Base-by-base conservation (phyloP, 1,284 basidiomycete genomes). In the Lentinus polychrous region DNA sequence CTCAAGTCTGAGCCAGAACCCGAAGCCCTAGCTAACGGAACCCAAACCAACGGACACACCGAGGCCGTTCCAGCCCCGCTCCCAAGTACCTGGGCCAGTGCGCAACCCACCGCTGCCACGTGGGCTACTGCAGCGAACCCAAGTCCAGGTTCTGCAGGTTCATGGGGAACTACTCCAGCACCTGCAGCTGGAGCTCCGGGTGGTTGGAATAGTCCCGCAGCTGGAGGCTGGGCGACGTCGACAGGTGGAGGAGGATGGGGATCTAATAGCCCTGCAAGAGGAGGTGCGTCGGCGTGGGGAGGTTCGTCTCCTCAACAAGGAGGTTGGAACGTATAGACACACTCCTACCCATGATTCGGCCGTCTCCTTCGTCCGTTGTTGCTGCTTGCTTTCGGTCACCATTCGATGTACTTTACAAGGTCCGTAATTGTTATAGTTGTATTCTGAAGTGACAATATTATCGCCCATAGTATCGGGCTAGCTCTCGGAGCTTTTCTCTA, bases 1-100 rank as follows among this genome's bases (percentile, higher is more conserved):
- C 73, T 90, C 14, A 86, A 86, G 61, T 69, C 73, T 5, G 77
- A 75, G 46, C 74, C 78, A n/a, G 83, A 84, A 46, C 62, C 59
- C 34, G 58, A 54, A 32, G 55, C 52, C 37, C 57, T 52, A 32
- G 57, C 52, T 18, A 48, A 23, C 24, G 34, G 10, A 18, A 50
- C 35, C 32, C 53, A 45, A 37, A 43, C 55, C 12, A 60, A 61
- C 42, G 58, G 58, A 24, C 49, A 46, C 44, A 44, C 49, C 33
- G 38, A 37, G 8, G 49, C 23, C n/a, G 51, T 20, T 34, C 39
- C 33, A 14, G 23, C 44, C 14, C 34, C 46, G 6, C 32, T 46
- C 27, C 43, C 45, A n/a, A 50, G 40, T 3, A 44, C 50, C 8
- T n/a, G n/a, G 18, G 18, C 33, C n/a, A n/a, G 33, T n/a, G 33